These are phyloP conservation scores for Blastocystis sp. DNA, from an alignment of 352 stramenopile species.

Conservation along the genomic window DNA sequence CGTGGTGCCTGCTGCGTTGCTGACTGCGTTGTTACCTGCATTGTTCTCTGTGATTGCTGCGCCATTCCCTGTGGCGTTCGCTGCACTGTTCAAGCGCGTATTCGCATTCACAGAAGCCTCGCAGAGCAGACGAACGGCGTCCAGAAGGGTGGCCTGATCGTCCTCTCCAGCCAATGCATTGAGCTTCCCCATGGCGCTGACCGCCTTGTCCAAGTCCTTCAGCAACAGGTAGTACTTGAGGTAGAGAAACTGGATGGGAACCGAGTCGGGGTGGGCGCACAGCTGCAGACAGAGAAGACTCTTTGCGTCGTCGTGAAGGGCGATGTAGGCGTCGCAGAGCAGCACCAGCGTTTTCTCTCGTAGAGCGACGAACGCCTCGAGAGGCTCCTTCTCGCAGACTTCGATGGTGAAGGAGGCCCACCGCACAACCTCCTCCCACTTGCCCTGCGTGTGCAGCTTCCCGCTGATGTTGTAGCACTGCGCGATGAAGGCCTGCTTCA, in stretches of 20 bases:
- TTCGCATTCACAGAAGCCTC: background rate
- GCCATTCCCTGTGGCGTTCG: background rate
- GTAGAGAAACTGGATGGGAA: slow-evolving; percentile 59
- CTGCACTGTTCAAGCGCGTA: slow-evolving; percentile 12
- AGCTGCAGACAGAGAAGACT: slow-evolving; percentile 56
- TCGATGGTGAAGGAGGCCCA: slow-evolving; percentile 40
- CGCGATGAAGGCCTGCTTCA: slow-evolving; percentile 28
- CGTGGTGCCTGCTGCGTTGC: too few species aligned
- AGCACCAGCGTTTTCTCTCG: slow-evolving; percentile 43
- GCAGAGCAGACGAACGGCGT: slow-evolving; percentile 23
- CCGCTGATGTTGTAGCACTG: slow-evolving; percentile 52
- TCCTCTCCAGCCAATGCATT: background rate
- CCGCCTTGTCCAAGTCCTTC: slow-evolving; percentile 22
- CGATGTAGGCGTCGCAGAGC: slow-evolving; percentile 28
- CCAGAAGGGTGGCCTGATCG: background rate
- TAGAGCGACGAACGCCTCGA: slow-evolving; percentile 4
- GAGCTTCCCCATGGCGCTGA: background rate
- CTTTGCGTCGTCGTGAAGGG: slow-evolving; percentile 19
- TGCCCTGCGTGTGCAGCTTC: slow-evolving; percentile 8
- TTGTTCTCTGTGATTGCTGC: too few species aligned
- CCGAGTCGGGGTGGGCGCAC: slow-evolving; percentile 12
- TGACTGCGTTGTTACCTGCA: too few species aligned
- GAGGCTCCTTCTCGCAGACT: slow-evolving; percentile 40
- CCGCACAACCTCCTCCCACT: slow-evolving; percentile 10
- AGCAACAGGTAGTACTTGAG: slow-evolving; percentile 31